Base-by-base conservation (phyloP, 2,329 filamentous ascomycete species). In the Shiraia bambusicola region DNA sequence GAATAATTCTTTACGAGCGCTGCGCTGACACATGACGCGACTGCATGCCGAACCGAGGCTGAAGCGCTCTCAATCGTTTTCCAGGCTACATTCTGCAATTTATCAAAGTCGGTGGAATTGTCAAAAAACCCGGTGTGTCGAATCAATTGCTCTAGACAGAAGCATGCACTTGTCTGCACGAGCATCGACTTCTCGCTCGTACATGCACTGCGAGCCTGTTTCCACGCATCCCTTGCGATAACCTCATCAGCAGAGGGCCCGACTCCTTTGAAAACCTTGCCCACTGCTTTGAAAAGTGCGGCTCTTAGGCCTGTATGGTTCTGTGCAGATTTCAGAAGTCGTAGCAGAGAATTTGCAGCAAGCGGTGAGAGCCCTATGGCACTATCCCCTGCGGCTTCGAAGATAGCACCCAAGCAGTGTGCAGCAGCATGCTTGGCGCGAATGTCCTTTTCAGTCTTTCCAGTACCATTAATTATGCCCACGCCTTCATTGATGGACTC, bases 401-500 rank as follows among this genome's bases (percentile, higher is more conserved):
- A 97, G 25, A 97, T 82, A 61, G 93, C 86, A 24, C 93, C 93
- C 54, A 98, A 67, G 63, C 89, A 95, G 64, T 86, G 82, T 28
- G 88, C 86, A 15, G 92, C 92, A 5, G 90, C 90, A 78, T 96
- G 91, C 69, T 88, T 94, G 3, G 83, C 80, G 59, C 84, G 83
- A 37, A 86, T 67, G 58, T 95, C 90, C 54, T 82, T 83, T 43
- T 96, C 91, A 38, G 76, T 77, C 67, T 95, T 96, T 24, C 65
- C 63, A 14, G 85, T 82, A 34, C 79, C 79, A 46, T 83, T 83
- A 32, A 95, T 67, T 41, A 95, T 83, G 9, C 72, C 76, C 8
- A 91, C 76, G 9, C 97, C 76, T 54, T 97, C 92, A 59, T 93
- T 95, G 63, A 97, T 87, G 0, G 89, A 94, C 69, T 98, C 93